Evolutionary conservation across 2,329 filamentous ascomycete species (phyloP), one percentile per base, ranked within the genome.

Genomic region (Neofusicoccum umdonicola): DNA sequence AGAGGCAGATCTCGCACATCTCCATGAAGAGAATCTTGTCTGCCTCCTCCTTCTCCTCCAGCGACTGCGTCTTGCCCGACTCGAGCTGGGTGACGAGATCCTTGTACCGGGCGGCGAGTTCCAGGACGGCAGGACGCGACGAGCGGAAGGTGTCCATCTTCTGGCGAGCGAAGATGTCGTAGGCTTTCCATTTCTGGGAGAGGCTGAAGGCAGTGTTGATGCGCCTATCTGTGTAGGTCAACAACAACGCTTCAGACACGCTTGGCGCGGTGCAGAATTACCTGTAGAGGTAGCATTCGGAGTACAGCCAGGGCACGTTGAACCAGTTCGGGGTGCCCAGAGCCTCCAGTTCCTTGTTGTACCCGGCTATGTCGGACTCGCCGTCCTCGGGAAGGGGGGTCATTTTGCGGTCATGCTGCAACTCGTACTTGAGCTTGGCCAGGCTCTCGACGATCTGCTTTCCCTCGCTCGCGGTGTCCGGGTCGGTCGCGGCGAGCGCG

Each of bases 1-100:
- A 98, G 1, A 98, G 85, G 75, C 93, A 97, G 70, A 97, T 95
- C 82, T 97, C 92, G 78, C 90, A 93, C 90, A 98, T 96, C 75
- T 98, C 94, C 27, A 84, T 84, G 79, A 98, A 98, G 31, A 97
- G 81, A 0, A 93, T 78, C 73, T 87, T 87, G 74, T 96, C 91
- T 0, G 91, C 88, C 64, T 89, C 86, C 68, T 88, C 80, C 62
- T 82, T 70, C 15, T 80, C 79, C 3, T 81, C 81, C 47, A 83
- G 79, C 1, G 74, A 72, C n/a, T 56, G 27, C 1, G 61, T 47
- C 8, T 77, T 66, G 0, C 78, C 84, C 63, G 82, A 76, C 47
- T 85, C 82, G 41, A 95, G 81, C 74, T 93, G 86, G 42, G 82
- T 80, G 50, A 92, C 83, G 3, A 97, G 82, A 63, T 92, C 86